Evolutionary conservation across 345 rosid species (phyloP), one percentile per base, ranked within the genome.

Genomic region (Bruguiera sexangula): DNA sequence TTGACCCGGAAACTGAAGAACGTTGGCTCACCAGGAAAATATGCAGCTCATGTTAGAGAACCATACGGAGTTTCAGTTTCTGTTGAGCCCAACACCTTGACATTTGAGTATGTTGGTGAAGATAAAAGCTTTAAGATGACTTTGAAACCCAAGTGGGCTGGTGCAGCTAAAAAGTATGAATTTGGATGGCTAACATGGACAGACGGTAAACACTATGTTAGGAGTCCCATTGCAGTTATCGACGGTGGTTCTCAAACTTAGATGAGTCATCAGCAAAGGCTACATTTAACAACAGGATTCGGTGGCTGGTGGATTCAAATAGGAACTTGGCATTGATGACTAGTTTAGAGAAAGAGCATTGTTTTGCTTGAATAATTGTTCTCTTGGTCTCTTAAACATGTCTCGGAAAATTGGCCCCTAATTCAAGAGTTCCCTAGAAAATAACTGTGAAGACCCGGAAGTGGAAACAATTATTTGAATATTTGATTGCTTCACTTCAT

Each of bases 121-220:
- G 81, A 87, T 82, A 88, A 85, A 72, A 79, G 65, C n/a, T 92
- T 86, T 72, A 80, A 51, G 69, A 81, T 88, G 43, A 82, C 71
- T 7, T 6, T 93, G 29, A 65, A 76, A 29, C 77, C 72, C 43
- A 62, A 67, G 8, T 76, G 77, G 78, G n/a, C 29, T 6, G 78
- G 75, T 32, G 67, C 66, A 11, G 46, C 34, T 18, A 83, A 79
- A 0, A 83, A 86, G n/a, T 75, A 81, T 58, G 80, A 69, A 75
- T 91, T 89, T 50, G 93, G 85, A 13, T 79, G 83, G 8, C 70
- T 91, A 29, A 85, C 81, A 72, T 94, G 98, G 98, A 79, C 91
- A 10, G 96, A 91, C 73, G 96, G 89, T 68, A 83, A 78, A 66
- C 84, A 82, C 76, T 78, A 69, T 61, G 98, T 91, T 20, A 85